These are phyloP conservation scores for Cercospora zeae-maydis DNA, from an alignment of 2,329 filamentous ascomycete species.

Conservation along the genomic window DNA sequence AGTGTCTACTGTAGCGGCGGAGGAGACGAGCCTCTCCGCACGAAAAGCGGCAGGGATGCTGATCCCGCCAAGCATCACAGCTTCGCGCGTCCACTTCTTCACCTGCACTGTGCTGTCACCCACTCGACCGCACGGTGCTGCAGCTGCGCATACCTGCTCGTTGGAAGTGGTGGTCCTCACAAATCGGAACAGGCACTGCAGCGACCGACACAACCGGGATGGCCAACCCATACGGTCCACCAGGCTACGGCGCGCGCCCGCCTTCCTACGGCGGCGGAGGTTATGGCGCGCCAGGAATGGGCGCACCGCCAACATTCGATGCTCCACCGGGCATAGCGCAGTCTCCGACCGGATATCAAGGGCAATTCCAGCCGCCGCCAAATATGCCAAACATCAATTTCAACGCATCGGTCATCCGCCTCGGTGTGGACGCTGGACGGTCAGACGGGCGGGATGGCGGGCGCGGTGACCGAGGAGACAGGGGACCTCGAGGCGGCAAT, in stretches of 20 bases:
- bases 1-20: background rate
- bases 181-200: background rate
- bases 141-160: background rate
- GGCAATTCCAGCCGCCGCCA: conserved; percentile 80
- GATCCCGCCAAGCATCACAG: conserved; percentile 4
- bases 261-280: conserved; percentile 62
- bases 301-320: conserved; percentile 74
- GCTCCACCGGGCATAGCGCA: conserved; percentile 74
- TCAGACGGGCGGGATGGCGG: conserved; percentile 58
- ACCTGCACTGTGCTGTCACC: background rate
- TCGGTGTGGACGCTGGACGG: conserved; percentile 67
- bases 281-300: conserved; percentile 58
- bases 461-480: conserved; percentile 20
- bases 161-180: background rate
- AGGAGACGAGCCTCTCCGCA: conserved; percentile 3
- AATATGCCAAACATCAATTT: conserved; percentile 99
- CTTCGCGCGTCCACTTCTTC: background rate
- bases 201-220: conserved; percentile 20
- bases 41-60: background rate
- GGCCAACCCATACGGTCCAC: conserved; percentile 39
- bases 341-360: conserved; percentile 71
- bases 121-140: background rate
- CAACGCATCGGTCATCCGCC: conserved; percentile 89
- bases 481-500: conserved; percentile 34
- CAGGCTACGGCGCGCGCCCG: conserved; percentile 58